A percentile compares a stretch with the other conserved stretches of the same genome.
Conservation (phyloP, 768 basidiomycete genomes). For the Russula emetica region DNA sequence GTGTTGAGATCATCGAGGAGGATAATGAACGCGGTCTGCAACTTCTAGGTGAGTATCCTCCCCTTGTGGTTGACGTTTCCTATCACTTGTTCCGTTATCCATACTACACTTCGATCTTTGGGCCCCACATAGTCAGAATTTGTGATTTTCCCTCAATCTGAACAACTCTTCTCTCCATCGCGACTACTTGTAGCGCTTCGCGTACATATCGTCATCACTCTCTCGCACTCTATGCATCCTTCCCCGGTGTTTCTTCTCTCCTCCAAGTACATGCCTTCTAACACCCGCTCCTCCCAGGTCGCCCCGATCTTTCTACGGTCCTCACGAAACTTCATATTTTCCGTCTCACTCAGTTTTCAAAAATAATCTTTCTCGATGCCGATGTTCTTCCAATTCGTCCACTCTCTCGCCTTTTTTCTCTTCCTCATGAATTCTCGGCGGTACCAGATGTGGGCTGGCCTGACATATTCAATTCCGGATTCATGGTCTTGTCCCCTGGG, state of each 20-base stretch:
- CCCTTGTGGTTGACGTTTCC: not conserved
- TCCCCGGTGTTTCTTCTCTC: slow-evolving; percentile 1
- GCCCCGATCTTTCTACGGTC: slow-evolving; percentile 87
- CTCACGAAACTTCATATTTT: slow-evolving; percentile 97
- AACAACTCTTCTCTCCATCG: not conserved
- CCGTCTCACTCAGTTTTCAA: slow-evolving; percentile 80
- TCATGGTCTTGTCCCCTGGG: slow-evolving; percentile 81
- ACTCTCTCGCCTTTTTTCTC: slow-evolving; percentile 85
- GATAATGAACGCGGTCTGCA: slow-evolving; percentile 60
- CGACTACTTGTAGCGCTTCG: not conserved
- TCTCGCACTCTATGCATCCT: not conserved
- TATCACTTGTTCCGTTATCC: not conserved
- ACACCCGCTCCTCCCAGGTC: slow-evolving; percentile 50
- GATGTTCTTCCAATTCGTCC: slow-evolving; percentile 86
- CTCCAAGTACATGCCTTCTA: not conserved
- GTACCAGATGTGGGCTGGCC: slow-evolving; percentile 99
- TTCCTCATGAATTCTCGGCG: slow-evolving; percentile 83
- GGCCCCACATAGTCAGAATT: not conserved
- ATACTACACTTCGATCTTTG: not conserved
- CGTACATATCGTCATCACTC: not conserved
- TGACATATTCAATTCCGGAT: slow-evolving; percentile 98
- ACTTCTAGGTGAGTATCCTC: slow-evolving; percentile 68
- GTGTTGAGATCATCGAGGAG: slow-evolving; percentile 83
- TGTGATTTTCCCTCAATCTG: not conserved
- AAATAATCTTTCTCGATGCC: slow-evolving; percentile 88